Evolutionary conservation across 2,329 filamentous ascomycete species (phyloP).

Genomic region (Pestalotiopsis sp.): DNA sequence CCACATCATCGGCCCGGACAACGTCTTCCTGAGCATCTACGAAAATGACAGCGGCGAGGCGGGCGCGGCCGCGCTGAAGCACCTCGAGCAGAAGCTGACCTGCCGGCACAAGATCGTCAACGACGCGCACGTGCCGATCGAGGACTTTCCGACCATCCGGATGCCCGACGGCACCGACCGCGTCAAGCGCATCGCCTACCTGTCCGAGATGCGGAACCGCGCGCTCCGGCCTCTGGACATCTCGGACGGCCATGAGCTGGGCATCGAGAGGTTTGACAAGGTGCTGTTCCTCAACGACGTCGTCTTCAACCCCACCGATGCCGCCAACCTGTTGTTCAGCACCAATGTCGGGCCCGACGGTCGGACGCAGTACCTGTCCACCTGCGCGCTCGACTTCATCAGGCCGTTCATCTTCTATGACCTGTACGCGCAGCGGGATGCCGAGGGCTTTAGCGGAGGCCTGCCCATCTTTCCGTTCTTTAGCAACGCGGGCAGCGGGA

Average conservation of each 20-base stretch:
- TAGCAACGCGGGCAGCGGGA: constrained; percentile 50
- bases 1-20: constrained; percentile 65
- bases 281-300: constrained; percentile 72
- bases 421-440: constrained; percentile 71
- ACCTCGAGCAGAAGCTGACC: constrained; percentile 50
- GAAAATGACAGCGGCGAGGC: constrained; percentile 68
- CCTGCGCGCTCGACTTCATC: constrained; percentile 73
- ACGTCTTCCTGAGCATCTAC: constrained; percentile 74
- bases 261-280: constrained; percentile 51
- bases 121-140: constrained; percentile 60
- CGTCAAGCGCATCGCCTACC: constrained; percentile 74
- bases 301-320: constrained; percentile 50
- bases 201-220: constrained; percentile 73
- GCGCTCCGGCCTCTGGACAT: constrained; percentile 66
- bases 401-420: constrained; percentile 73
- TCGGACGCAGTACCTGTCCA: constrained; percentile 62
- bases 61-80: constrained; percentile 55
- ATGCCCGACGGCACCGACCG: constrained; percentile 64
- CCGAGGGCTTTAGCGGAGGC: constrained; percentile 63
- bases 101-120: constrained; percentile 56
- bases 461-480: constrained; percentile 73
- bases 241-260: constrained; percentile 31
- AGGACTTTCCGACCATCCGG: constrained; percentile 59
- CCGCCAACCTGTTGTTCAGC: constrained; percentile 61
- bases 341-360: constrained; percentile 58